Conservation (phyloP, 768 basidiomycete genomes). For the Bullera alba region DNA sequence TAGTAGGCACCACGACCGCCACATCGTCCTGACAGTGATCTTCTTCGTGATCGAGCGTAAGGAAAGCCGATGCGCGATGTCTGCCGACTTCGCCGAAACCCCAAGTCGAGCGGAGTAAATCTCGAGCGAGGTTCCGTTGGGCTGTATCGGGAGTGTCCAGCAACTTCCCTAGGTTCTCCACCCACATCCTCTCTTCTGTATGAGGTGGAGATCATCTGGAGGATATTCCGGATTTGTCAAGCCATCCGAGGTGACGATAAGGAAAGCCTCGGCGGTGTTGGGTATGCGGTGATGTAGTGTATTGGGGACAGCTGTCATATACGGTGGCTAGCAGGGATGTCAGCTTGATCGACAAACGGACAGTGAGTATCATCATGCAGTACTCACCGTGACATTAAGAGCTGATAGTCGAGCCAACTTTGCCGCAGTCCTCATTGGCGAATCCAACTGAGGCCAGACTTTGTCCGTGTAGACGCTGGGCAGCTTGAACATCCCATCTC, state of each 20-base stretch:
- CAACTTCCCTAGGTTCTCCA: neutral
- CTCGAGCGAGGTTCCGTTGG: neutral
- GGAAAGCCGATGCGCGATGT: neutral
- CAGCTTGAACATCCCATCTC: neutral
- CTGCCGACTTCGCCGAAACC: neutral
- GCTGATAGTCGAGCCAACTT: too few relatives aligned
- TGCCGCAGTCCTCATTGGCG: neutral
- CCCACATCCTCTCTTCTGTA: neutral
- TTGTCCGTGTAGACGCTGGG: neutral
- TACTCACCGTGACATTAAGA: too few relatives aligned
- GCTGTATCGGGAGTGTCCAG: neutral
- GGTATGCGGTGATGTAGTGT: neutral
- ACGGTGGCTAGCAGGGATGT: neutral
- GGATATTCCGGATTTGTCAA: neutral
- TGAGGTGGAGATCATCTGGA: neutral
- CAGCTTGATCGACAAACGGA: too few relatives aligned
- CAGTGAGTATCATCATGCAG: neutral
- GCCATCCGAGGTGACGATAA: neutral
- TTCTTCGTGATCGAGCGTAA: neutral
- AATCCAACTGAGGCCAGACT: neutral
- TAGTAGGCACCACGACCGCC: neutral
- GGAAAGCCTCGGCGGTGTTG: neutral
- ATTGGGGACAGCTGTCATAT: neutral
- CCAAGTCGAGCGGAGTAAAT: neutral
- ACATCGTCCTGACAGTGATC: neutral